Conservation (phyloP, 192 early-diverging fungal genomes). For the Powellomyces hirtus region DNA sequence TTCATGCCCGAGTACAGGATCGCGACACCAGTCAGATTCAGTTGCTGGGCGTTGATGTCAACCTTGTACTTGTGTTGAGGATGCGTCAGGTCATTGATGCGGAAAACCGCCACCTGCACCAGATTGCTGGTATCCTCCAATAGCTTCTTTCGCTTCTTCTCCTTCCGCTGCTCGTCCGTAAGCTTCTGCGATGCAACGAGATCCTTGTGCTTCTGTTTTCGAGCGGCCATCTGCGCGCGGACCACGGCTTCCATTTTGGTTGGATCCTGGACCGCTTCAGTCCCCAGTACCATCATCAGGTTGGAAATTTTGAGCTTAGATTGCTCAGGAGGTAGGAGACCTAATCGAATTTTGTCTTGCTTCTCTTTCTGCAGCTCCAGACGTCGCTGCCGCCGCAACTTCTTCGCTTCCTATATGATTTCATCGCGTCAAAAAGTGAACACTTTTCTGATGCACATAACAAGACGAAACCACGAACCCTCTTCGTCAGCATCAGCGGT, state of each 20-base stretch:
- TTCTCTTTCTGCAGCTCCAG: constrained; percentile 86
- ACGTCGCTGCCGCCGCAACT: constrained; percentile 84
- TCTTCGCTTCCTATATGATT: constrained; percentile 80
- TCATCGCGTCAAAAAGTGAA: constrained; percentile 18
- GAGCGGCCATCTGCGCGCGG: constrained; percentile 77
- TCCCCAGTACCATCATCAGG: constrained; percentile 93
- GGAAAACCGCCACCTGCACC: constrained; percentile 80
- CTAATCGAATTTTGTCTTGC: constrained; percentile 91
- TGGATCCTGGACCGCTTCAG: constrained; percentile 91
- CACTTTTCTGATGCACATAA: constrained; percentile 8
- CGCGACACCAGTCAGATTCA: constrained; percentile 77
- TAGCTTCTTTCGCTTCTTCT: constrained; percentile 74
- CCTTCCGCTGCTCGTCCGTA: constrained; percentile 80
- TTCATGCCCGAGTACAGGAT: constrained; percentile 70
- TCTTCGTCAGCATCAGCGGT: constrained; percentile 79
- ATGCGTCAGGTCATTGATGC: constrained; percentile 73
- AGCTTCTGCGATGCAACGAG: constrained; percentile 81
- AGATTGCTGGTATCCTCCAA: constrained; percentile 67
- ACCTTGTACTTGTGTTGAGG: constrained; percentile 91
- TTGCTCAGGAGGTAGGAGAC: constrained; percentile 86
- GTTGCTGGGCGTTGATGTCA: constrained; percentile 82
- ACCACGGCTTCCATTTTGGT: constrained; percentile 92
- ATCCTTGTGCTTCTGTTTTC: constrained; percentile 77
- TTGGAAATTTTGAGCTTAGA: constrained; percentile 91
- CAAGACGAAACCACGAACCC: constrained; percentile 31